Base-by-base conservation (phyloP, 495 filamentous ascomycete genomes). In the Penicillium malachiteum region DNA sequence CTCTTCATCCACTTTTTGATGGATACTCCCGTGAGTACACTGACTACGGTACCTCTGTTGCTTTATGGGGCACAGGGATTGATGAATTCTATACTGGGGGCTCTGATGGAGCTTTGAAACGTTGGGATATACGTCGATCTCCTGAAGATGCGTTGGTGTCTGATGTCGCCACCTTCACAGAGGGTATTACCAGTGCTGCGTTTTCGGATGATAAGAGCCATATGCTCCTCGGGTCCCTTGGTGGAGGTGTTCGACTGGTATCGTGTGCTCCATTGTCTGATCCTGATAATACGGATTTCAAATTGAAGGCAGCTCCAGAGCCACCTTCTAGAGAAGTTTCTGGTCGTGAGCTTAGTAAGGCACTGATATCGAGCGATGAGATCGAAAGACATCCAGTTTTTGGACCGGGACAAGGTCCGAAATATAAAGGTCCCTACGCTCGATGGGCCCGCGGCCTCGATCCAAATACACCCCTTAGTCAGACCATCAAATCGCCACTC, bases 61-160 rank as follows among this genome's bases (percentile, higher is more conserved):
- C 84, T 1, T 73, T 88, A 1, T 98, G 93, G 93, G 92, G 88
- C 2, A 76, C 78, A 3, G 79, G 79, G 0, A 71, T 78, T 5
- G 83, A 88, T 47, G 77, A 88, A 0, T 82, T 97, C 43, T 96
- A 92, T 62, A 96, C 89, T n/a, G 94, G 92, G 3, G 87, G 87
- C 3, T 94, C 91, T 0, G 94, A 98, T 64, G 93, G 94, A 1
- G 75, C 87, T 0, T 77, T 98, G 7, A 96, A 91, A 52, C 80
- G 84, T 16, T 98, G 94, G 94, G 84, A 97, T 64, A 77, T 95
- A 17, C 77, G 77, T 42, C 79, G 80, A 17, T 78, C 86, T 3
- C 62, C 76, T 0, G 78, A 82, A 35, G 76, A 86, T 64, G 81
- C 76, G 1, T 78, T 88, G 31, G 77, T 96, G n/a, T 70, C 80